These are phyloP conservation scores for Arbutus unedo DNA, from an alignment of 148 eudicot genomes.

Conservation along the genomic window DNA sequence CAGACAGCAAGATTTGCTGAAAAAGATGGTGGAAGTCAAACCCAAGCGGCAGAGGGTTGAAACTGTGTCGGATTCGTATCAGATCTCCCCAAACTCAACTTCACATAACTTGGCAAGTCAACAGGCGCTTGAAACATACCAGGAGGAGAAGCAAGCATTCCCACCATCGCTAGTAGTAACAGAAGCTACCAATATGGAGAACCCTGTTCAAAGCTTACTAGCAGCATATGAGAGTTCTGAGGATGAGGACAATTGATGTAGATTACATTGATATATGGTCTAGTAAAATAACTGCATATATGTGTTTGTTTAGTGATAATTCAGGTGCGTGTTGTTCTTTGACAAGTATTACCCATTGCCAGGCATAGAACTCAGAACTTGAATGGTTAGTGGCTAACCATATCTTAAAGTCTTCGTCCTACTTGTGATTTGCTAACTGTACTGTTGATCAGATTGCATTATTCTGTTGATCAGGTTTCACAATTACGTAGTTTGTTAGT, in stretches of 20 bases:
- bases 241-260: slow-evolving; percentile 61
- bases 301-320: background rate
- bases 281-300: background rate
- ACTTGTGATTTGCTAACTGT: background rate
- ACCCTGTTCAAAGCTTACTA: slow-evolving; percentile 59
- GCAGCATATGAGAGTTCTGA: slow-evolving; percentile 85
- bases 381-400: background rate
- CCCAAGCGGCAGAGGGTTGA: slow-evolving; percentile 64
- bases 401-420: background rate
- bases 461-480: background rate
- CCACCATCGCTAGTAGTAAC: slow-evolving; percentile 22
- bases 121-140: slow-evolving; percentile 18
- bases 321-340: background rate
- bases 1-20: slow-evolving; percentile 89
- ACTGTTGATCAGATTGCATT: background rate
- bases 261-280: background rate
- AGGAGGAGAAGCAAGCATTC: slow-evolving; percentile 21
- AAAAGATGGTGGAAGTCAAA: slow-evolving; percentile 78
- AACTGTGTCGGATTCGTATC: slow-evolving; percentile 30
- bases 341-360: background rate
- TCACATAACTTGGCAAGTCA: slow-evolving; percentile 13
- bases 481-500: background rate
- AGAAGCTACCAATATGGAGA: slow-evolving; percentile 33
- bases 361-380: background rate
- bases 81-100: slow-evolving; percentile 15